Evolutionary conservation across 176 grass and related monocot species (phyloP), one percentile per base, ranked within the genome.

Genomic region (Ensete ventricosum): DNA sequence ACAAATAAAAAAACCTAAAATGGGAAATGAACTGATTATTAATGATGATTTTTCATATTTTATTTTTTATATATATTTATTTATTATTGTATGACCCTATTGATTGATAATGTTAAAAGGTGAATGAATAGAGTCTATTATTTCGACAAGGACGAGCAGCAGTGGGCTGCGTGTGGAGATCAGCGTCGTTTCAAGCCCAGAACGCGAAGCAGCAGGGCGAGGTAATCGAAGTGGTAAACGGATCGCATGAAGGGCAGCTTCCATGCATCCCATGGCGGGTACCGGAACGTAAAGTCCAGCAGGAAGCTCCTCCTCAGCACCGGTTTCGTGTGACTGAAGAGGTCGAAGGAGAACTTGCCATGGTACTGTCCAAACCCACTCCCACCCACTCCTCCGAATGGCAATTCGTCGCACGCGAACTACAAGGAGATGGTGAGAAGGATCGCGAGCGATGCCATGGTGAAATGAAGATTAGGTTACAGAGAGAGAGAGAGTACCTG

Each of bases 341-440:
- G 77, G 52, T 94, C 86, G 76, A 94, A 94, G 9, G 95, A 94
- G 84, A 85, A 86, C 90, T 88, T 94, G 78, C 91, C 95, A 69
- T 99, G 95, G 69, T 99, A 99, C 69, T 87, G 84, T 50, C 95
- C 91, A 29, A 91, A 91, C 2, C 95, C 95, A 82, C 95, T 99
- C 64, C 80, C 68, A 0, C 95, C 95, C 22, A 91, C 83, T 76
- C 95, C 95, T 11, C 90, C 95, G 79, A 99, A 99, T 25, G 95
- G 95, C 21, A 94, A 68, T 53, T 76, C 52, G 48, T 99, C 96
- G 2, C 84, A n/a, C 9, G 79, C 54, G 24, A 86, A 91, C 96
- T 99, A 70, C 70, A 69, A 69, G 27, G 17, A 25, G 26, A 48
- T 9, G 10, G 29, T 20, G 29, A 9, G 6, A 43, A 43, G 34